Base-by-base conservation (phyloP, 2,329 filamentous ascomycete species). In the Ophioceras dolichostomum region DNA sequence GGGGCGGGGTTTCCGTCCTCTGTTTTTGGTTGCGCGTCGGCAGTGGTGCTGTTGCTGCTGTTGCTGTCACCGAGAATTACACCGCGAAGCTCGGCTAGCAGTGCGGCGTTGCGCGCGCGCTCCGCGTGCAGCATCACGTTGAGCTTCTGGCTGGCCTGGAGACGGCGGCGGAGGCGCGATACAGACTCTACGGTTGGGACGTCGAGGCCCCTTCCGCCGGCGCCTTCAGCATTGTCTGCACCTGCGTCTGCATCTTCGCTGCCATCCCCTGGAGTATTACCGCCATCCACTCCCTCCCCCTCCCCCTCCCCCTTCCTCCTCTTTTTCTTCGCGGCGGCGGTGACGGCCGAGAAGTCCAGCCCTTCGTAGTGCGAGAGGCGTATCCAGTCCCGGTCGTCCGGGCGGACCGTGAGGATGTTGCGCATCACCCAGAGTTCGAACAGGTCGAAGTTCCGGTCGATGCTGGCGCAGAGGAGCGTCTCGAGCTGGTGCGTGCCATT, bases 351-450 rank as follows among this genome's bases (percentile, higher is more conserved):
- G 32, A 76, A 67, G 42, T 73, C 69, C 16, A 76, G 53, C 1
- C 67, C 84, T 56, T 87, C 76, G 61, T 98, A 95, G 65, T 96
- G 89, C 34, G 74, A 73, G 45, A 98, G 64, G 37, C 81, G 68
- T 45, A 96, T 79, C 76, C 83, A 95, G 40, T 75, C 72, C 49
- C 83, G 65, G 43, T 89, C 83, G 20, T 79, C 74, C 34, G 74
- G 74, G 26, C 57, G 55, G 28, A 89, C 75, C 29, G 73, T 79
- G 44, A 91, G 61, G 47, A 88, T 83, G 54, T 95, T 95, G 46
- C 86, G 70, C 65, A 98, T 68, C 36, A 86, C 80, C 62, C 89
- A 95, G 39, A 98, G 83, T 64, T 91, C 84, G 50, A 89, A 81
- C 45, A 82, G 78, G 63, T 91, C 84, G 53, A 89, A 89, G 46